Base-by-base conservation (phyloP, 805 yeast genomes). In the Starmerella potacharoeniae region DNA sequence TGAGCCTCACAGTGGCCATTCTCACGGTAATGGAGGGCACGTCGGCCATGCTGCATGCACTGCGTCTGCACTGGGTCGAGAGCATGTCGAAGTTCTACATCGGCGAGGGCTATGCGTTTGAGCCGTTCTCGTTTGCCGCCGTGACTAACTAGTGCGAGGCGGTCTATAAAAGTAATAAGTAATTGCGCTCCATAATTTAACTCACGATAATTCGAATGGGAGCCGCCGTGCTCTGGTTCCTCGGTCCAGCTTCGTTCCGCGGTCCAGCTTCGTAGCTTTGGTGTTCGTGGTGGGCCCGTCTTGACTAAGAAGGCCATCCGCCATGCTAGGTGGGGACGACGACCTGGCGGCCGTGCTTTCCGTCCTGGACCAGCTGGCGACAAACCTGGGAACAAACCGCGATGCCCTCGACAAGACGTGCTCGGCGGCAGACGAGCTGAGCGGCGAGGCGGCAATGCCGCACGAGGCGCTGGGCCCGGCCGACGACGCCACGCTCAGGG, bases 31-130 rank as follows among this genome's bases (percentile, higher is more conserved):
- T 93, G 99, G 99, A 93, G 72, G 99, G 98, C 56, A 93, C 99
- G 0, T 88, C 97, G 30, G 98, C 98, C 37, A 93, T 93, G 98
- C 78, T 93, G 67, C 99, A 93, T 72, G 85, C 97, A n/a, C 78
- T 93, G 67, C 86, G 99, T 76, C 78, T 93, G 67, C 98, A 93
- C 70, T 93, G 99, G 99, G 98, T 93, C 59, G 99, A 93, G 74
- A 84, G 96, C 31, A 93, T 93, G 99, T 88, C 96, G 59, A 93
- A 93, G 74, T 95, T 84, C 73, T 93, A 90, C 66, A 93, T 86
- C 67, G 99, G 99, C 69, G 97, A 91, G 70, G 99, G 99, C 58
- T 76, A 81, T 62, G 81, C 90, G 6, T 93, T 86, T 68, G 82
- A 79, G 61, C 97, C 98, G n/a, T 93, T 88, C 67, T 78, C 83